Evolutionary conservation across 805 yeast species (phyloP).

Genomic region (Hermanozyma aechmeae): DNA sequence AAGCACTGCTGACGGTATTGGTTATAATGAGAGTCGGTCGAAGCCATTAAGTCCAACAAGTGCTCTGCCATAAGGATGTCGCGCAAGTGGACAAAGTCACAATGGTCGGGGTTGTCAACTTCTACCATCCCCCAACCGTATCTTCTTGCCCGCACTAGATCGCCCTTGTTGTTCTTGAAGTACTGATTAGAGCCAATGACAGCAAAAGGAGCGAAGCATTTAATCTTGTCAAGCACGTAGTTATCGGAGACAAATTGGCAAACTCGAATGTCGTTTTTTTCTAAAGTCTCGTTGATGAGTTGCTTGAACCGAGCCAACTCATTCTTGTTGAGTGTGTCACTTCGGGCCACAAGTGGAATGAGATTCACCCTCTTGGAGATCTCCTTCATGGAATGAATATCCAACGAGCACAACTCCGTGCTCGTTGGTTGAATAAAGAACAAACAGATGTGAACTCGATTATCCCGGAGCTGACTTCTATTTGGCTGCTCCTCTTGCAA

Average conservation of each 20-base stretch:
- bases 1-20: constrained; percentile 53
- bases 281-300: constrained; percentile 40
- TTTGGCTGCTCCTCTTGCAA: constrained; percentile 52
- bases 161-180: constrained; percentile 17
- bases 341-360: constrained; percentile 74
- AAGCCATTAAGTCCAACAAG: constrained; percentile 67
- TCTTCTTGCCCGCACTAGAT: constrained; percentile 43
- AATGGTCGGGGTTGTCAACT: constrained; percentile 65
- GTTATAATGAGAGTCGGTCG: constrained; percentile 75
- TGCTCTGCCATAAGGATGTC: constrained; percentile 57
- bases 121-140: constrained; percentile 86
- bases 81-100: constrained; percentile 65
- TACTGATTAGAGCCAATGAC: constrained; percentile 56
- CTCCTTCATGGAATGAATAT: constrained; percentile 64
- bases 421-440: constrained; percentile 72
- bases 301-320: constrained; percentile 50
- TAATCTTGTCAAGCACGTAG: constrained; percentile 20
- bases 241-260: constrained; percentile 21
- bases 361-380: constrained; percentile 66
- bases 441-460: constrained; percentile 75
- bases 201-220: constrained; percentile 54
- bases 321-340: constrained; percentile 57
- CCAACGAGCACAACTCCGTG: constrained; percentile 45
- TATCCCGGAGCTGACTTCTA: constrained; percentile 35
- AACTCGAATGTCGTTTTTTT: constrained; percentile 41